A percentile compares a stretch with the other conserved stretches of the same genome.
Evolutionary conservation across 139 green algal species (phyloP).

Genomic region (Medakamo hakoo): DNA sequence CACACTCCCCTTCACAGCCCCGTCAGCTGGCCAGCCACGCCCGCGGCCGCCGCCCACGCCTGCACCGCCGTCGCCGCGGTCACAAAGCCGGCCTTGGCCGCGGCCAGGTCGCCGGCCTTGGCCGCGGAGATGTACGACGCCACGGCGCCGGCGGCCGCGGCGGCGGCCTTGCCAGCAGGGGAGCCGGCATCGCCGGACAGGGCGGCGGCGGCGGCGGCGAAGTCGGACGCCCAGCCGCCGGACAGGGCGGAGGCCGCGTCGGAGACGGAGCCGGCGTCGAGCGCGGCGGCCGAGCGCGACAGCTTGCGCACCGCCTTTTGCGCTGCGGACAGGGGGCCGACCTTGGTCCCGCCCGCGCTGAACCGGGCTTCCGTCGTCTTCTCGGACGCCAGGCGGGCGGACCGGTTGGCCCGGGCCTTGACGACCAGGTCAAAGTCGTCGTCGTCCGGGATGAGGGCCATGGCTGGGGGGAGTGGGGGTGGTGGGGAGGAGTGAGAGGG

Average conservation of each 20-base stretch:
- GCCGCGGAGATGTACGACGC: constrained; percentile 10
- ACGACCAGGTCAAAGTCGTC: constrained; percentile 56
- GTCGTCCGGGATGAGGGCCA: constrained; percentile 46
- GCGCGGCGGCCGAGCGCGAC: constrained; percentile 22
- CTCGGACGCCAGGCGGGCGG: constrained; percentile 16
- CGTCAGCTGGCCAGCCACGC: background rate
- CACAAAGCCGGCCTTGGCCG: constrained; percentile 34
- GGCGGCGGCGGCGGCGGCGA: constrained; percentile 11
- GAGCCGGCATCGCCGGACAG: constrained; percentile 1
- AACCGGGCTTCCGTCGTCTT: constrained; percentile 3
- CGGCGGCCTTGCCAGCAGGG: constrained; percentile 6
- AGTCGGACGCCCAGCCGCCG: constrained; percentile 28
- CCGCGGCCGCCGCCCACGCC: constrained; percentile 14
- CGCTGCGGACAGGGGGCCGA: constrained; percentile 17
- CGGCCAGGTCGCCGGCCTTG: constrained; percentile 10
- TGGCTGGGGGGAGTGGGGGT: constrained; percentile 8
- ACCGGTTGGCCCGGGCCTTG: constrained; percentile 42
- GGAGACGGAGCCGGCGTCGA: constrained; percentile 31
- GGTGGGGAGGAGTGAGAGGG: background rate
- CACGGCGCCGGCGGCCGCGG: constrained; percentile 13
- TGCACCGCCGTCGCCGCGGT: constrained; percentile 21
- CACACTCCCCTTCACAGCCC: background rate
- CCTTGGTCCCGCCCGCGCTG: background rate
- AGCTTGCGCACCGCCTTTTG: constrained; percentile 38
- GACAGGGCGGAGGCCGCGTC: constrained; percentile 20